phyloP scores from a whole-genome alignment of 2,329 filamentous ascomycete genomes.

The Beauveria caledonica region DNA sequence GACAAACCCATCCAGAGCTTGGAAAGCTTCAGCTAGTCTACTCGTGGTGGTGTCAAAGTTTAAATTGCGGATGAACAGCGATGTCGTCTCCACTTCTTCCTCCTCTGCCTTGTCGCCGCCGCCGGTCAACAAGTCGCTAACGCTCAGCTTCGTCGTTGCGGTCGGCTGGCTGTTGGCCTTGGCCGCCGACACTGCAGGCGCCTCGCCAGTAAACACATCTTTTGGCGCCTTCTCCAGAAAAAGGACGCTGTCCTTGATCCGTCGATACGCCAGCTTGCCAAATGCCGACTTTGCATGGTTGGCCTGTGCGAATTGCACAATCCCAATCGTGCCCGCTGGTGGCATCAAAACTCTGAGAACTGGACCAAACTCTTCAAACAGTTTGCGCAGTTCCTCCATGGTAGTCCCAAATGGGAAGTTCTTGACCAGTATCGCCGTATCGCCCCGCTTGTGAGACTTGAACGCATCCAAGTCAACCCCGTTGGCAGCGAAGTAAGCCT shows the following conservation, averaged over 20 bases:
- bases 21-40: conserved; percentile 68
- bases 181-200: conserved; percentile 14
- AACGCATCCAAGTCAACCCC: conserved; percentile 91
- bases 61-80: conserved; percentile 87
- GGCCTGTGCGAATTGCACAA: conserved; percentile 77
- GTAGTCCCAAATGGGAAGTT: conserved; percentile 85
- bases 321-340: conserved; percentile 84
- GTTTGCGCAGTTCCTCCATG: conserved; percentile 64
- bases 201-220: conserved; percentile 54
- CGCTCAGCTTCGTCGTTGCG: conserved; percentile 54
- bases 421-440: conserved; percentile 84
- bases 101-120: conserved; percentile 42
- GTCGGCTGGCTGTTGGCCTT: conserved; percentile 28
- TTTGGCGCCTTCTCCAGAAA: conserved; percentile 92
- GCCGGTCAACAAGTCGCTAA: conserved; percentile 58
- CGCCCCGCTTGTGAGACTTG: conserved; percentile 74
- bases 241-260: conserved; percentile 82
- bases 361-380: conserved; percentile 81
- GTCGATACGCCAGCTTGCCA: conserved; percentile 75
- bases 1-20: conserved; percentile 76
- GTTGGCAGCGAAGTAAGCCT: conserved; percentile 78
- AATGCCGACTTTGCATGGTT: conserved; percentile 79
- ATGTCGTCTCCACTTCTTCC: conserved; percentile 55
- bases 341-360: conserved; percentile 83
- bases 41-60: conserved; percentile 83